These are phyloP conservation scores for Ramalina intermedia DNA, from an alignment of 495 filamentous ascomycete genomes.

Conservation along the genomic window DNA sequence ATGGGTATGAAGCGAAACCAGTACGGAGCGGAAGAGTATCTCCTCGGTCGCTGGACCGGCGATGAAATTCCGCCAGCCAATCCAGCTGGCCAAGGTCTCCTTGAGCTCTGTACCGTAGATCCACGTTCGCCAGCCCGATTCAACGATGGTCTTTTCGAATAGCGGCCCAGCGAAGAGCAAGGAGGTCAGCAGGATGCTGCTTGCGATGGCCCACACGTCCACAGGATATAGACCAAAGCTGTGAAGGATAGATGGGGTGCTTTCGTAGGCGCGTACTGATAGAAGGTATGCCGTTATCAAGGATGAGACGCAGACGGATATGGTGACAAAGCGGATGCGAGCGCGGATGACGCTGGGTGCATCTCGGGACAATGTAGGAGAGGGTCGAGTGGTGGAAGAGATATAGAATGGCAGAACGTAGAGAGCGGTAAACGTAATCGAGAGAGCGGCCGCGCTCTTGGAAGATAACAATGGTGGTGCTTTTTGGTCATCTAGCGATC, in stretches of 20 bases:
- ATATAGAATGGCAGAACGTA: constrained; percentile 92
- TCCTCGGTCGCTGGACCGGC: constrained; percentile 84
- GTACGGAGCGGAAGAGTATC: constrained; percentile 74
- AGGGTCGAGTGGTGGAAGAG: constrained; percentile 62
- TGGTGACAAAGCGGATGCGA: constrained; percentile 58
- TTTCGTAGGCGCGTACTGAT: constrained; percentile 26
- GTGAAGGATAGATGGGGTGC: constrained; percentile 39
- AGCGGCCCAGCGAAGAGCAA: constrained; percentile 78
- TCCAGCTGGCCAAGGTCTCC: constrained; percentile 42
- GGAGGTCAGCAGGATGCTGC: constrained; percentile 48
- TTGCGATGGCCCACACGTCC: constrained; percentile 42
- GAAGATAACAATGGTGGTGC: constrained; percentile 37
- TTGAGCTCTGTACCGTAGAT: constrained; percentile 27
- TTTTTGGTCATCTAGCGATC: constrained; percentile 12
- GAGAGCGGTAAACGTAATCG: constrained; percentile 59
- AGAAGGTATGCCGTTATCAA: constrained; percentile 48
- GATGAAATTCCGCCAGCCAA: constrained; percentile 50
- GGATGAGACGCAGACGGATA: constrained; percentile 51
- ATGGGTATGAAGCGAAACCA: constrained; percentile 70
- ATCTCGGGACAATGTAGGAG: constrained; percentile 70
- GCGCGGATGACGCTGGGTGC: constrained; percentile 79
- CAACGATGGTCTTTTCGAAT: constrained; percentile 57
- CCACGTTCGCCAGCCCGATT: constrained; percentile 57
- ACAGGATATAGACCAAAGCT: constrained; percentile 65
- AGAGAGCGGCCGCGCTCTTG: constrained; percentile 32